These are phyloP conservation scores for Stramenopiles sp. DNA, from an alignment of 352 stramenopile species.

Conservation along the genomic window DNA sequence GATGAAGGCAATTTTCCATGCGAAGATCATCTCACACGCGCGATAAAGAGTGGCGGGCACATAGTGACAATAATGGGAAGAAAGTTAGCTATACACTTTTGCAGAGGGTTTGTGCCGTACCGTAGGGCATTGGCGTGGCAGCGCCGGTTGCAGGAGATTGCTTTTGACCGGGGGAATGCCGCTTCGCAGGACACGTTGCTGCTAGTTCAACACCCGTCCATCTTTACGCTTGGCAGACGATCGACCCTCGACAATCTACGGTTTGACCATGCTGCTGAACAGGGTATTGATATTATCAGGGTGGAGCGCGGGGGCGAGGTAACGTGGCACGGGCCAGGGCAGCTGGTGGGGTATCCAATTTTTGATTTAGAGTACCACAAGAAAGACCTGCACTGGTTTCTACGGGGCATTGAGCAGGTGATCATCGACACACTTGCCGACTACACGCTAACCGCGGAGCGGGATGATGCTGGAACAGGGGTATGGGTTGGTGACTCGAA, in stretches of 20 bases:
- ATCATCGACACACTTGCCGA: constrained; percentile 68
- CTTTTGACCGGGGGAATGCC: constrained; percentile 36
- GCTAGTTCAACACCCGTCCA: constrained; percentile 70
- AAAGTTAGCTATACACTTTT: no score
- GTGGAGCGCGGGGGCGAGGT: constrained; percentile 96
- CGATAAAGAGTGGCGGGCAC: no score
- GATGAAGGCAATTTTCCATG: no score
- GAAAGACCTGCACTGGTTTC: constrained; percentile 91
- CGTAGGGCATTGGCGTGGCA: constrained; percentile 60
- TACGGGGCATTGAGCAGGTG: constrained; percentile 81
- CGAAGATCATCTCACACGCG: no score
- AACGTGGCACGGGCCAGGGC: constrained; percentile 91
- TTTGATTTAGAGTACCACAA: constrained; percentile 78
- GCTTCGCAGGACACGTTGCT: no score
- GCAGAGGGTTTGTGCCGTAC: constrained; percentile 45
- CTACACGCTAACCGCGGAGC: constrained; percentile 58
- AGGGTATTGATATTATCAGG: constrained; percentile 57
- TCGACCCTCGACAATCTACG: constrained; percentile 45
- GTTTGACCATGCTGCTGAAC: constrained; percentile 33
- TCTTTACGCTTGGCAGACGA: constrained; percentile 75
- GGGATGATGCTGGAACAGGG: constrained; percentile 71
- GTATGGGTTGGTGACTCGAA: constrained; percentile 89
- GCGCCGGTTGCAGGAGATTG: constrained; percentile 39
- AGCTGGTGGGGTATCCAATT: constrained; percentile 92
- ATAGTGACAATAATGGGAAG: no score